Evolutionary conservation across 108 stramenopile species (phyloP), one percentile per base, ranked within the genome.

Genomic region (Cyclotella sp.): DNA sequence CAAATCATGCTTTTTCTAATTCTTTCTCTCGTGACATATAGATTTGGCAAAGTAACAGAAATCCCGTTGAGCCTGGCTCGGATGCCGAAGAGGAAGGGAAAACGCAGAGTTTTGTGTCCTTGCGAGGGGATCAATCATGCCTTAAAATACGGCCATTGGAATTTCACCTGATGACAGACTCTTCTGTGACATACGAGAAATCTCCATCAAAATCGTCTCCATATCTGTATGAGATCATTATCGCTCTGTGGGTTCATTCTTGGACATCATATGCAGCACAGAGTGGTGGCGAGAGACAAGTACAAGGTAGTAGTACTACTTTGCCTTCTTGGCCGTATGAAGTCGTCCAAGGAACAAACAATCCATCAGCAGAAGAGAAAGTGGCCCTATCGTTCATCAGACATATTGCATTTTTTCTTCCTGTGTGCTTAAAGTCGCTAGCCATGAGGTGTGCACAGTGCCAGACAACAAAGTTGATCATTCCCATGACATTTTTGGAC

Each of bases 401-500:
- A 24, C 84, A 93, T 57, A 70, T 90, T 67, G 81, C 92, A 42
- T 64, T 96, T 18, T 79, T 96, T 26, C 79, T 93, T 0, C 93
- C 95, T 0, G 55, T 96, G 41, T 87, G 89, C 81, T 68, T 92
- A 21, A 96, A 96, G 65, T 96, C 95, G 0, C 69, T 96, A 19
- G 76, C 62, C 5, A 53, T 93, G 42, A 74, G 93, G 39, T 91
- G 86, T 59, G n/a, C 72, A 2, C 34, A 67, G 43, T 46, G 24
- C 40, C 28, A 75, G 68, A 82, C 70, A 58, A 57, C 75, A 63
- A 75, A 72, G 26, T 49, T 72, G 22, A 68, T 65, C 51, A 22
- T 73, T 24, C 85, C 74, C 0, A 72, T 73, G 83, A 84, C 83
- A 9, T 85, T 93, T 54, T 49, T 93, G 9, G 95, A 96, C 63